phyloP scores from a whole-genome alignment of 768 basidiomycete genomes.

The Artomyces pyxidatus region DNA sequence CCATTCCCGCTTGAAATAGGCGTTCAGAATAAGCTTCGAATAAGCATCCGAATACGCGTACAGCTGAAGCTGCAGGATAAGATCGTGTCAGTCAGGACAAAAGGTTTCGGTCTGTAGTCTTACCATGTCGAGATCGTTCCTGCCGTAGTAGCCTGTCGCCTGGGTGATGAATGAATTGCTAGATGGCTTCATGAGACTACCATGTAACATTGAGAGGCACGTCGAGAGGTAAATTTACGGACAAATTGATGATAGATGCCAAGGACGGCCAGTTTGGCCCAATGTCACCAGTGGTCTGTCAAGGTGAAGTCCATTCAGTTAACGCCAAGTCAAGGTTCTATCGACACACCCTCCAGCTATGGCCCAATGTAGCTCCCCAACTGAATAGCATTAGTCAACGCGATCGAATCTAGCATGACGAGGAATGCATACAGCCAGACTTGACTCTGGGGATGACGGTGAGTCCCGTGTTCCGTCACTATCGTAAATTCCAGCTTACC shows the following conservation, averaged over 20 bases:
- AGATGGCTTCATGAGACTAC: too few relatives aligned
- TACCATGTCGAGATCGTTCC: constrained; percentile 65
- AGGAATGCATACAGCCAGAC: neutral
- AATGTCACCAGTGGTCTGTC: constrained; percentile 45
- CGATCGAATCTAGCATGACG: neutral
- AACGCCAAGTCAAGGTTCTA: neutral
- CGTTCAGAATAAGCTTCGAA: neutral
- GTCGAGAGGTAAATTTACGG: too few relatives aligned
- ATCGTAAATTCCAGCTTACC: constrained; percentile 24
- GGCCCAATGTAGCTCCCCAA: constrained; percentile 51
- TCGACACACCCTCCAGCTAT: constrained; percentile 52
- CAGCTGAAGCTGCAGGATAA: constrained; percentile 28
- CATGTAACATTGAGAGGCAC: too few relatives aligned
- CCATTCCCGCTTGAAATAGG: constrained; percentile 48
- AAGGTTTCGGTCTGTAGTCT: constrained; percentile 2
- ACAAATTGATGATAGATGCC: constrained; percentile 48
- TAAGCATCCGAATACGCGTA: constrained; percentile 41
- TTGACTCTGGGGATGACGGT: constrained; percentile 14
- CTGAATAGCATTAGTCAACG: constrained; percentile 50
- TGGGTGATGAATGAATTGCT: constrained; percentile 60
- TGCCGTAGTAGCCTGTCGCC: constrained; percentile 60
- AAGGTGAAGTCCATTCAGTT: neutral
- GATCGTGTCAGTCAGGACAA: neutral
- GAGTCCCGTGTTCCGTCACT: too few relatives aligned
- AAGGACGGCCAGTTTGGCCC: constrained; percentile 41